A percentile compares a stretch with the other conserved stretches of the same genome.
Conservation (phyloP, 805 yeast genomes). For the Teunomyces pallodes region DNA sequence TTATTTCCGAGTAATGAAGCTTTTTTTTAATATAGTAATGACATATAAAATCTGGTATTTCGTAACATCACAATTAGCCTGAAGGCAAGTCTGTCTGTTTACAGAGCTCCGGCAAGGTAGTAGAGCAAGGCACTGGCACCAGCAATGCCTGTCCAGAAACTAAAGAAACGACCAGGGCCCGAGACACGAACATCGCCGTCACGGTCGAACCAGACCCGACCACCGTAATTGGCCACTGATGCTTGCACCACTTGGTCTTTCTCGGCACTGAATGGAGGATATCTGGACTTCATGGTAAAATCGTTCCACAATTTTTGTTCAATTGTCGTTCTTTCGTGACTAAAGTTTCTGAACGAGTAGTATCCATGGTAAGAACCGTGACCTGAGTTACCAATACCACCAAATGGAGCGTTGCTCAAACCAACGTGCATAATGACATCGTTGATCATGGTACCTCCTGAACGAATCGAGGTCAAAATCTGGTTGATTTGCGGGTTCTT, state of each 20-base stretch:
- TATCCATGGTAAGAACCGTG: constrained; percentile 79
- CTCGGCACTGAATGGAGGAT: constrained; percentile 53
- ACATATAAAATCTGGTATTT: background rate
- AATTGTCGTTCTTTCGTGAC: constrained; percentile 69
- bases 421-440: constrained; percentile 74
- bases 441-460: constrained; percentile 71
- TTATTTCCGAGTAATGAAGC: constrained; percentile 49
- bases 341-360: constrained; percentile 59
- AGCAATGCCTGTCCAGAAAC: constrained; percentile 29
- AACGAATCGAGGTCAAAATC: constrained; percentile 54
- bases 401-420: constrained; percentile 73
- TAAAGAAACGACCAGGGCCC: constrained; percentile 35
- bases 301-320: constrained; percentile 69
- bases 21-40: background rate
- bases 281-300: constrained; percentile 53
- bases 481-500: constrained; percentile 36
- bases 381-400: constrained; percentile 88
- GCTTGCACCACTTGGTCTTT: constrained; percentile 31
- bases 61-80: too few relatives aligned
- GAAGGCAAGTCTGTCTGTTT: background rate
- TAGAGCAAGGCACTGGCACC: constrained; percentile 30
- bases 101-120: constrained; percentile 9
- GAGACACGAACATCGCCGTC: constrained; percentile 30
- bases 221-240: constrained; percentile 28
- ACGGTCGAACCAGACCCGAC: constrained; percentile 39